Evolutionary conservation across 306 rosid genomes (phyloP), one percentile per base, ranked within the genome.

Genomic region (Astragalus glycyphyllos): DNA sequence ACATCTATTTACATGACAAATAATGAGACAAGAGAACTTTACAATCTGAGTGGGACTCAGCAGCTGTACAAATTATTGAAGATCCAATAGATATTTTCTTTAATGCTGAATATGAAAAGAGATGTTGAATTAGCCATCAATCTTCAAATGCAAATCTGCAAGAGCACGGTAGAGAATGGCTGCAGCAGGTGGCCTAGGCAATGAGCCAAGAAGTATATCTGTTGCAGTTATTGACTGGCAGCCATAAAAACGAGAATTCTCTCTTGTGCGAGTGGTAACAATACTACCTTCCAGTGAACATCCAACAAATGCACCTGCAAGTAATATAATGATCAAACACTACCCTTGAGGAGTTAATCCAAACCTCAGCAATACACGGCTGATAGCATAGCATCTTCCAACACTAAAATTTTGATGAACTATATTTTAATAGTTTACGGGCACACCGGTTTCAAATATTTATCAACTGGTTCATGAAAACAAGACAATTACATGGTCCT

Each of bases 131-230:
- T 81, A 86, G 38, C 49, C 74, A 14, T 80, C 78, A 56, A 87
- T n/a, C 83, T 84, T 91, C 75, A 75, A 77, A 82, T 89, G 83
- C 29, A 91, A 81, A 72, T 89, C 96, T 12, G 81, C 61, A 68
- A 95, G 99, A 53, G 92, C 86, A 40, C 81, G 84, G 73, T 95
- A 91, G 40, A 91, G 96, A 71, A 78, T 72, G 70, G 90, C 82
- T 4, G 97, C 97, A 8, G 99, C 97, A 45, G 97, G 96, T 38
- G 99, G 97, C 86, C 79, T 84, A 14, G 99, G 99, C 84, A 95
- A 66, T 0, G 91, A 81, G 77, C 99, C 96, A 16, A 86, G 87
- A 80, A 95, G 96, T 63, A 91, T 72, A 71, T 95, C 96, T 7
- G 89, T 17, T 49, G 97, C 86, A 73, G 81, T 73, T 71, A 95